Base-by-base conservation (phyloP, 768 basidiomycete genomes). In the Tubosaeta sp. region DNA sequence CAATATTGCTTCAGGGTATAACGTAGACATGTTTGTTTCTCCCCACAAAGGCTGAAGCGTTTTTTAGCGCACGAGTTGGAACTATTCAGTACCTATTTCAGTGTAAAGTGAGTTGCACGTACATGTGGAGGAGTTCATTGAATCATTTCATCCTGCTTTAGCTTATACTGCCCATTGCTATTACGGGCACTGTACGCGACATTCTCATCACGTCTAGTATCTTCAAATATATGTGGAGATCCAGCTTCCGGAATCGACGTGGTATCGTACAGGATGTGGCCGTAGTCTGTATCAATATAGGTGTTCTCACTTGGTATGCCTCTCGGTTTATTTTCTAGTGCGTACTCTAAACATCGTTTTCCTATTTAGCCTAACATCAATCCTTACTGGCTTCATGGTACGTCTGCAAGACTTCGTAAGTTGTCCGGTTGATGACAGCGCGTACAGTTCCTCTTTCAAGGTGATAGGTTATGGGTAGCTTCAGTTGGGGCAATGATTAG, bases 151-250 rank as follows among this genome's bases (percentile, higher is more conserved):
- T 21, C 14, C 13, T 24, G 13, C 14, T 14, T 40, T 41, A 57
- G 56, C 18, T 46, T 14, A 49, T 49, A 35, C 16, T 54, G 14
- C 44, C 42, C 11, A 48, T 54, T n/a, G 16, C 56, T 16, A 4
- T n/a, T 11, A 13, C 54, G 18, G 45, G 40, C 36, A 43, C 36
- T 13, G 0, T 49, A 6, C 52, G 57, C 16, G 50, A 55, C 31
- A 19, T 58, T 24, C n/a, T 58, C 38, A 55, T 55, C 29, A 48
- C 51, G 27, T 25, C 1, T 5, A 29, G 38, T 9, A 36, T 49
- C 42, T 32, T 58, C 31, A 58, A 58, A 32, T 58, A 58, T 19
- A 36, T 58, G 47, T 58, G 57, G 57, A 48, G n/a, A 38, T 48
- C 56, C 24, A 44, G 47, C 18, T 51, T 57, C 31, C 53, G 40